Percentiles rank a stretch among this genome's conserved stretches.
These are phyloP conservation scores for Penicillium expansum DNA, from an alignment of 2,329 filamentous ascomycete species.

Conservation along the genomic window DNA sequence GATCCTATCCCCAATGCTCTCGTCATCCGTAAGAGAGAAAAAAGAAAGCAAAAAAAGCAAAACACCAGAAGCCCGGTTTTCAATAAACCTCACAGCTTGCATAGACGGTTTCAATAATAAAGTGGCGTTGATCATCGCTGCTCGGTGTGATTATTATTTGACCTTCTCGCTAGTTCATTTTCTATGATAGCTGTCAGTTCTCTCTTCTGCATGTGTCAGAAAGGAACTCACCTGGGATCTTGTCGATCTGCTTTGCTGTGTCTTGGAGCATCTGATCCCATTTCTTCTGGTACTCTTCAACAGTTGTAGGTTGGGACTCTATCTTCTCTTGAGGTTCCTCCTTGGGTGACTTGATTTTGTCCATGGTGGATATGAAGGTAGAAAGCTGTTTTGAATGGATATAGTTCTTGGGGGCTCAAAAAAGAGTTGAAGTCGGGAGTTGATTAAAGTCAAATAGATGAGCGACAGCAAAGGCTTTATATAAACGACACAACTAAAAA, in stretches of 20 bases:
- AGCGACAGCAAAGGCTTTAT: conserved; percentile 7
- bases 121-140: conserved; percentile 2
- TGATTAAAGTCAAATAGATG: not conserved
- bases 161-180: conserved; percentile 3
- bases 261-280: conserved; percentile 12
- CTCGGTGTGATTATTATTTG: not conserved
- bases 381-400: not conserved
- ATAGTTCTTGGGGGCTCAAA: not conserved
- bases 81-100: conserved; percentile 1
- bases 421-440: not conserved
- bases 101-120: not conserved
- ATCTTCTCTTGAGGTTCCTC: not conserved
- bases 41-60: not conserved
- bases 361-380: conserved; percentile 1
- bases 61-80: not conserved
- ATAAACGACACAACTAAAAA: not conserved
- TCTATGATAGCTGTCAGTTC: conserved; percentile 11
- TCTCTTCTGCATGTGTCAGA: conserved; percentile 5
- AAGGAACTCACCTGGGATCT: conserved; percentile 7
- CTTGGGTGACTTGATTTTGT: conserved; percentile 3
- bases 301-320: not conserved
- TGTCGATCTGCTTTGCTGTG: conserved; percentile 7
- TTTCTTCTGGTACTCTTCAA: conserved; percentile 10
- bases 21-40: not conserved
- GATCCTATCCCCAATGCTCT: conserved; percentile 3